Evolutionary conservation across 2,329 filamentous ascomycete species (phyloP).

Genomic region (Neonectria punicea): DNA sequence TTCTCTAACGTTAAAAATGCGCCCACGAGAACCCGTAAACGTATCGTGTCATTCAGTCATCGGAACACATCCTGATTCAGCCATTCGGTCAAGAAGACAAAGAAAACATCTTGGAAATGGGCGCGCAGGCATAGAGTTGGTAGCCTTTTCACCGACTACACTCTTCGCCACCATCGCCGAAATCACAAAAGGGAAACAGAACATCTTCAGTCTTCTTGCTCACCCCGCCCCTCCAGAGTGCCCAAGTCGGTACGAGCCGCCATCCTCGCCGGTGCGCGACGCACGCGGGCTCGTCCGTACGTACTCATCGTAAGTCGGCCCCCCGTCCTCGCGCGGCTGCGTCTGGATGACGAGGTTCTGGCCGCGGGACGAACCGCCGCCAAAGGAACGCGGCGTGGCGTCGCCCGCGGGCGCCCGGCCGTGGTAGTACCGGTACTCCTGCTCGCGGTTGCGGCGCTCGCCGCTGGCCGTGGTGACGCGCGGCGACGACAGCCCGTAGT

Average conservation of each 20-base stretch:
- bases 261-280: conserved; percentile 31
- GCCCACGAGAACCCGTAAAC: not conserved
- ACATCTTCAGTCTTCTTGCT: not conserved
- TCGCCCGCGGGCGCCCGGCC: conserved; percentile 29
- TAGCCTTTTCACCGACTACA: not conserved
- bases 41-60: not conserved
- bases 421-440: conserved; percentile 45
- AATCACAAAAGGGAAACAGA: not conserved
- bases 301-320: conserved; percentile 40
- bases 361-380: conserved; percentile 28
- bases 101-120: not conserved
- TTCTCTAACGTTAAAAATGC: not conserved
- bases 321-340: conserved; percentile 18
- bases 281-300: conserved; percentile 31
- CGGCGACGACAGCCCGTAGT: conserved; percentile 27
- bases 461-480: conserved; percentile 10
- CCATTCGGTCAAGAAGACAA: not conserved
- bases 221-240: conserved; percentile 24
- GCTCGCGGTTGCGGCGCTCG: conserved; percentile 37
- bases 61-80: not conserved
- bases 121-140: not conserved
- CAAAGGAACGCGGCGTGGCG: conserved; percentile 30
- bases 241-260: conserved; percentile 28
- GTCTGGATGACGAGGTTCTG: conserved; percentile 32
- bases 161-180: not conserved